Evolutionary conservation across 768 basidiomycete species (phyloP).

Genomic region (Lentinula edodes): DNA sequence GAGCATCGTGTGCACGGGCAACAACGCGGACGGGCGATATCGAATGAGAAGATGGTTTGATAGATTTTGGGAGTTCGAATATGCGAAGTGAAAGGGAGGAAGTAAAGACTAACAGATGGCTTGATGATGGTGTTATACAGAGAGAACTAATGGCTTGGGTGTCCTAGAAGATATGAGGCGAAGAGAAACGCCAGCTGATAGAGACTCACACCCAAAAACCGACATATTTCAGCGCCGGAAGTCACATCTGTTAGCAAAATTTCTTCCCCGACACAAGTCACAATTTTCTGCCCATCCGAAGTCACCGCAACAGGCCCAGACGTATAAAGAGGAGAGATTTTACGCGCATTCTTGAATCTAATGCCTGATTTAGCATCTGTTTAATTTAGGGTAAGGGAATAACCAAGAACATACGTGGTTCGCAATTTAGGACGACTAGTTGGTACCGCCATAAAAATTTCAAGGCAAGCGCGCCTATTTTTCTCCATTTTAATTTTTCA

Average conservation of each 20-base stretch:
- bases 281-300: conserved; percentile 68
- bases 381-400: neutral
- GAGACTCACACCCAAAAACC: conserved; percentile 73
- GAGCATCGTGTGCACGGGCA: conserved; percentile 86
- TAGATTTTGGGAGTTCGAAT: conserved; percentile 65
- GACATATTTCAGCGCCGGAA: conserved; percentile 69
- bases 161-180: conserved; percentile 46
- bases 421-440: conserved; percentile 43
- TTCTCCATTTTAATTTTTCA: neutral
- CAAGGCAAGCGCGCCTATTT: neutral
- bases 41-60: conserved; percentile 35
- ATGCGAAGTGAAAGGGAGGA: conserved; percentile 76
- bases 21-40: conserved; percentile 72
- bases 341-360: conserved; percentile 73
- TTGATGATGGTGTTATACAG: conserved; percentile 70
- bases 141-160: conserved; percentile 80
- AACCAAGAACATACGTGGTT: conserved; percentile 48
- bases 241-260: conserved; percentile 78
- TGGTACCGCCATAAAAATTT: conserved; percentile 2
- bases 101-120: conserved; percentile 75
- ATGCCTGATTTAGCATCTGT: conserved; percentile 8
- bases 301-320: conserved; percentile 81
- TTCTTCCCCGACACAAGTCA: conserved; percentile 86
- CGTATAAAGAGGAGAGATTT: conserved; percentile 81
- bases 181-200: neutral